phyloP scores from a whole-genome alignment of 2,329 filamentous ascomycete genomes.

The Albophoma yamanashiensis region DNA sequence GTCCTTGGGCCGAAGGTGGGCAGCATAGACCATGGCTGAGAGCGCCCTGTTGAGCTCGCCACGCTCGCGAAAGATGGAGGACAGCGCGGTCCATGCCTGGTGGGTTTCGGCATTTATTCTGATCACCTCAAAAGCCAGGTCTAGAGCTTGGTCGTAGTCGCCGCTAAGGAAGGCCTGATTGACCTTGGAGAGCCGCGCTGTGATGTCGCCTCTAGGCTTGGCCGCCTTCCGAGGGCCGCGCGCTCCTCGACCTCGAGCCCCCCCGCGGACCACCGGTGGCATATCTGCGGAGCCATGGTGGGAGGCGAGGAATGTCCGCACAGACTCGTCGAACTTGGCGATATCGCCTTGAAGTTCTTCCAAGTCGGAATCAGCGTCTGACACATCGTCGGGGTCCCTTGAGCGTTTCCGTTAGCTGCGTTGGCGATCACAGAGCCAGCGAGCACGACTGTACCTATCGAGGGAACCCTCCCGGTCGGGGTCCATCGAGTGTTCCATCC shows the following conservation, averaged over 20 bases:
- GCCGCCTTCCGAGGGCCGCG: constrained; percentile 48
- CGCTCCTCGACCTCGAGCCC: constrained; percentile 15
- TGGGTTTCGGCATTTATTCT: constrained; percentile 58
- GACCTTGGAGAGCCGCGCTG: constrained; percentile 53
- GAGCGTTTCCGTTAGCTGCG: constrained; percentile 1
- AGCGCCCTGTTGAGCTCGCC: constrained; percentile 46
- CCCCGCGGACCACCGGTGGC: constrained; percentile 9
- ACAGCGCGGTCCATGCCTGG: constrained; percentile 52
- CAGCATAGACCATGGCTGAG: constrained; percentile 49
- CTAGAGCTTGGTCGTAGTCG: constrained; percentile 48
- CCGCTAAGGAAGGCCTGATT: constrained; percentile 56
- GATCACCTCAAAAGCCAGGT: constrained; percentile 51
- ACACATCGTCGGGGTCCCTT: constrained; percentile 16
- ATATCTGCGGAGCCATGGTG: constrained; percentile 19
- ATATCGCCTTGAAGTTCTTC: constrained; percentile 33
- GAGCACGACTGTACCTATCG: background rate
- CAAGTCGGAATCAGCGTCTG: constrained; percentile 33
- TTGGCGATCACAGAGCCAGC: background rate
- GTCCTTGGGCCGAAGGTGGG: constrained; percentile 51
- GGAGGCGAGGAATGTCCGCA: constrained; percentile 27
- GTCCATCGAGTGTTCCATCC: background rate
- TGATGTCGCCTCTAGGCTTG: constrained; percentile 63
- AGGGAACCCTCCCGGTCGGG: background rate
- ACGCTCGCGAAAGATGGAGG: constrained; percentile 50
- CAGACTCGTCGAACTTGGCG: constrained; percentile 29